Percentiles rank a stretch among this genome's conserved stretches.
These are phyloP conservation scores for Cutaneotrichosporon cyanovorans DNA, from an alignment of 1,284 basidiomycete species.

Conservation along the genomic window DNA sequence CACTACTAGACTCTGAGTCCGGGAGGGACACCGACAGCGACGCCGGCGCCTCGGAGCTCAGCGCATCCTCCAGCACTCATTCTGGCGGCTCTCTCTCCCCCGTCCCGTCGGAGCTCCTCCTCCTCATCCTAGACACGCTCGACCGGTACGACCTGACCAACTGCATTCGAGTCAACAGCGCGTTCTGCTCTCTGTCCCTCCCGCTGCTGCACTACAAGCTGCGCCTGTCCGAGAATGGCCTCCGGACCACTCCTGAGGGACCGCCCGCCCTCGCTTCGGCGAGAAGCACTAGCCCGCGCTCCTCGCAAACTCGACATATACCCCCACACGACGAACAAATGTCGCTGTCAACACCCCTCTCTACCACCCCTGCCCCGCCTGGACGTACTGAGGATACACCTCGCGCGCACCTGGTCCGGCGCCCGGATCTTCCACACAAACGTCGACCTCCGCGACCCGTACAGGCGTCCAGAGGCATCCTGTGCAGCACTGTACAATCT, in stretches of 20 bases:
- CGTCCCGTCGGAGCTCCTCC: slow-evolving; percentile 7
- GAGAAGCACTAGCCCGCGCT: background rate
- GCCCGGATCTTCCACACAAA: slow-evolving; percentile 9
- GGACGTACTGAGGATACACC: slow-evolving; percentile 4
- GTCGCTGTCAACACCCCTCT: background rate
- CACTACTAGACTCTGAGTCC: too few species aligned
- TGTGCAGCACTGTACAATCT: slow-evolving; percentile 6
- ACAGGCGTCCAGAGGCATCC: background rate
- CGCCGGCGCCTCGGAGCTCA: too few species aligned
- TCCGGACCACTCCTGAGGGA: background rate
- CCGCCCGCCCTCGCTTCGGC: slow-evolving; percentile 1
- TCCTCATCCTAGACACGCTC: slow-evolving; percentile 1
- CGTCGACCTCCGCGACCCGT: slow-evolving; percentile 1
- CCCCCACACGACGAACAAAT: slow-evolving; percentile 5
- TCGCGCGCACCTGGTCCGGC: slow-evolving; percentile 3
- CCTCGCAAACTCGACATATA: slow-evolving; percentile 3
- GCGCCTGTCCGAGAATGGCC: slow-evolving; percentile 1
- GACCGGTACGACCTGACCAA: background rate
- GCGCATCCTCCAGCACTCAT: too few species aligned
- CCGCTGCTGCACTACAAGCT: slow-evolving; percentile 5
- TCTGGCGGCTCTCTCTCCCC: background rate
- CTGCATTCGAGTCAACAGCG: slow-evolving; percentile 6
- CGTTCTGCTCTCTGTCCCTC: slow-evolving; percentile 4
- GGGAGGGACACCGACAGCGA: too few species aligned
- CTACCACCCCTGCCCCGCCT: slow-evolving; percentile 4